Conservation (phyloP, 176 grass and related monocot genomes). For the Ampelocalamus luodianensis region DNA sequence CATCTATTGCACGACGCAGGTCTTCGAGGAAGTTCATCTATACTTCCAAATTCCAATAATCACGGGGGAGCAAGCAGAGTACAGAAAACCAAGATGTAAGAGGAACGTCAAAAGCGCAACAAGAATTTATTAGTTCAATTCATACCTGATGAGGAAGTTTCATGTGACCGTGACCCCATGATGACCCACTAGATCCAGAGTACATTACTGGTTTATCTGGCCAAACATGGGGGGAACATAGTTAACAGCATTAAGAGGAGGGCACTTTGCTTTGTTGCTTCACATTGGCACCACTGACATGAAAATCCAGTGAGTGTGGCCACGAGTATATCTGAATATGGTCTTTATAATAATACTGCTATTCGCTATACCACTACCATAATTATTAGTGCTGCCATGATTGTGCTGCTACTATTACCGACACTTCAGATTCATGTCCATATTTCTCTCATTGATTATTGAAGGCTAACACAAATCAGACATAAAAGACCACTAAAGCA, state of each 20-base stretch:
- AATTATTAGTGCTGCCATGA: background rate
- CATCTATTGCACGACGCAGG: conserved; percentile 43
- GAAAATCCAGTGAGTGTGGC: background rate
- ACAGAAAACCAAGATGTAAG: background rate
- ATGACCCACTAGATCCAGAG: conserved; percentile 50
- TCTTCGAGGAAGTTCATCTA: conserved; percentile 67
- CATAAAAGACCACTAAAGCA: conserved; percentile 18
- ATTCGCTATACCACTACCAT: background rate
- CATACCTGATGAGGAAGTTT: conserved; percentile 66
- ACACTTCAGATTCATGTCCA: background rate
- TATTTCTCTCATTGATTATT: background rate
- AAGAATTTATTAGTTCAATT: conserved; percentile 1
- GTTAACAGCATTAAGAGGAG: conserved; percentile 31
- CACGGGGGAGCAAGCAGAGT: conserved; percentile 13
- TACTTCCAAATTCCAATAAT: background rate
- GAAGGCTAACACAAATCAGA: background rate
- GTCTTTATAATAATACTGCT: background rate
- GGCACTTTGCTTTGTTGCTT: conserved; percentile 13
- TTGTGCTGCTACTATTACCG: background rate
- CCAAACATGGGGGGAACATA: conserved; percentile 21
- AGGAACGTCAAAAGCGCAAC: background rate
- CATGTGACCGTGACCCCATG: conserved; percentile 47
- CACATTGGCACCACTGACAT: conserved; percentile 13
- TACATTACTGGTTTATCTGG: conserved; percentile 63
- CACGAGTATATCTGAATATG: conserved; percentile 3